phyloP scores from a whole-genome alignment of 805 yeast species.

The Candida pini region DNA sequence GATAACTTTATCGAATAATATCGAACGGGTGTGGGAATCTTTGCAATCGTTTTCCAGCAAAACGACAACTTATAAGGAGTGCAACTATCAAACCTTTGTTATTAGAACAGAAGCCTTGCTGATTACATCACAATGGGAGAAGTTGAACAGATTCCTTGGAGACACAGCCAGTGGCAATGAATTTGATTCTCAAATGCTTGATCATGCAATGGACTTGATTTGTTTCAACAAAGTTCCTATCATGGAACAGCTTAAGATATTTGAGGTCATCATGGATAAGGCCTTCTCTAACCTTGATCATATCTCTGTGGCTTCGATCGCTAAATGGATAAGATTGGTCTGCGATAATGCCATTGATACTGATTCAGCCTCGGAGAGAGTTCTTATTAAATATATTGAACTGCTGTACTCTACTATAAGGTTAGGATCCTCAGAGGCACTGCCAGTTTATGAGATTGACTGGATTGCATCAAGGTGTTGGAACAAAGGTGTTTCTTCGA shows the following conservation, averaged over 20 bases:
- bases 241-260: background rate
- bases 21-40: too few species aligned
- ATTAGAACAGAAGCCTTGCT: slow-evolving; percentile 1
- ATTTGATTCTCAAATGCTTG: background rate
- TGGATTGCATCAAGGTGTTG: slow-evolving; percentile 32
- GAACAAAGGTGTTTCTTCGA: slow-evolving; percentile 32
- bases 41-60: too few species aligned
- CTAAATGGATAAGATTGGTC: slow-evolving; percentile 3
- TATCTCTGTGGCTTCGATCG: background rate
- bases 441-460: slow-evolving; percentile 27
- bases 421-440: slow-evolving; percentile 2
- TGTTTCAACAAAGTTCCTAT: background rate
- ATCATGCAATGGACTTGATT: background rate
- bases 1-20: too few species aligned
- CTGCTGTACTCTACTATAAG: slow-evolving; percentile 3
- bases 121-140: slow-evolving; percentile 1
- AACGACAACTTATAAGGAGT: background rate
- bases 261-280: slow-evolving; percentile 1
- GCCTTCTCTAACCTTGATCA: background rate
- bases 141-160: background rate
- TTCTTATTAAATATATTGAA: background rate
- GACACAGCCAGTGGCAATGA: background rate
- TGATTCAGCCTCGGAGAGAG: background rate
- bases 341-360: background rate
- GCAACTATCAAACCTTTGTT: background rate